Percentiles rank a stretch among this genome's conserved stretches.
phyloP scores from a whole-genome alignment of 2,329 filamentous ascomycete species.

The Clonostachys solani region DNA sequence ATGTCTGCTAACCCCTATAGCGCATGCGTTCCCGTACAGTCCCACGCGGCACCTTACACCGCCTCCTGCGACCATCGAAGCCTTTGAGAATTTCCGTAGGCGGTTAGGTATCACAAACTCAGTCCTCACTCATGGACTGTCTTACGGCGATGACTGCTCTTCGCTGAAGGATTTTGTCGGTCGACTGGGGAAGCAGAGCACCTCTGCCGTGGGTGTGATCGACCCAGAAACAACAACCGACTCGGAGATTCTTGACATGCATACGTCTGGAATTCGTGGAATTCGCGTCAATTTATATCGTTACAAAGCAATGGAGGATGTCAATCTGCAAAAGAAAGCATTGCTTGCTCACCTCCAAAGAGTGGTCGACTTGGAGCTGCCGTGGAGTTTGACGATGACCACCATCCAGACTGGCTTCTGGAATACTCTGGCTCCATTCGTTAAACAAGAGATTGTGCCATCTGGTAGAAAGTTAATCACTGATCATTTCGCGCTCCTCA shows the following conservation, averaged over 20 bases:
- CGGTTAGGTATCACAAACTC: slow-evolving; percentile 21
- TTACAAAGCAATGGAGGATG: slow-evolving; percentile 27
- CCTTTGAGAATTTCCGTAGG: slow-evolving; percentile 5
- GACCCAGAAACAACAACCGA: not conserved
- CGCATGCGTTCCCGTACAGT: not conserved
- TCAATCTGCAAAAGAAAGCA: slow-evolving; percentile 21
- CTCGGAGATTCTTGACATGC: not conserved
- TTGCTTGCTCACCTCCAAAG: slow-evolving; percentile 18
- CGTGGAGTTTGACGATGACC: not conserved
- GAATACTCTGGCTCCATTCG: not conserved
- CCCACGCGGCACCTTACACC: not conserved
- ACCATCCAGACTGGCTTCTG: not conserved
- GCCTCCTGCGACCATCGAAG: not conserved
- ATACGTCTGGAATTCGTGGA: slow-evolving; percentile 20
- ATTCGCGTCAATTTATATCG: slow-evolving; percentile 28
- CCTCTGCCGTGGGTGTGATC: slow-evolving; percentile 3
- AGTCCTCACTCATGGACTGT: slow-evolving; percentile 26
- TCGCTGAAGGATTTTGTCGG: slow-evolving; percentile 22
- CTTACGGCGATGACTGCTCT: slow-evolving; percentile 26
- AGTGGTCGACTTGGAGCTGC: not conserved
- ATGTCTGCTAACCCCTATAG: not conserved
- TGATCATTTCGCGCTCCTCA: slow-evolving; percentile 29
- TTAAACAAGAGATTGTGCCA: not conserved
- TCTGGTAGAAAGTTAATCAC: slow-evolving; percentile 17
- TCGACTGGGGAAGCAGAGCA: slow-evolving; percentile 13